Percentiles rank a stretch among this genome's conserved stretches.
phyloP scores from a whole-genome alignment of 345 rosid genomes.

The Erysimum cheiranthoides region DNA sequence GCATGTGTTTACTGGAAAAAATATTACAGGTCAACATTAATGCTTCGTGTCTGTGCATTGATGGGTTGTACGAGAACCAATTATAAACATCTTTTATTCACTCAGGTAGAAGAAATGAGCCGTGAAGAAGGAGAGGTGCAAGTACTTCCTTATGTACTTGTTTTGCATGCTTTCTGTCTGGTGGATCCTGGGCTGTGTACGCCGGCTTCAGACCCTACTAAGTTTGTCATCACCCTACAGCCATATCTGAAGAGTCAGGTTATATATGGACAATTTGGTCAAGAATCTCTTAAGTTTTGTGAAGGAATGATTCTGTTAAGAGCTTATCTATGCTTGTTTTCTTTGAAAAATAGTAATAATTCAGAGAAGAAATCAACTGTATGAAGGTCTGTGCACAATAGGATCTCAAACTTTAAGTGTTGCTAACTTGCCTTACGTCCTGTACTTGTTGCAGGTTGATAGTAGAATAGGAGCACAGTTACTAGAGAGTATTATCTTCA shows the following conservation, averaged over 20 bases:
- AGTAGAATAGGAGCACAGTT: constrained; percentile 81
- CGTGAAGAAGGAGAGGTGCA: constrained; percentile 65
- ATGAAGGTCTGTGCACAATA: constrained; percentile 12
- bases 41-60: constrained; percentile 19
- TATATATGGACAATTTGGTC: constrained; percentile 28
- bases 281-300: constrained; percentile 28
- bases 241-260: constrained; percentile 99
- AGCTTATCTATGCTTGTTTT: constrained; percentile 32
- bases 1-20: constrained; percentile 93
- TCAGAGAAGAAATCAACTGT: constrained; percentile 13
- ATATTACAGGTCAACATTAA: constrained; percentile 80
- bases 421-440: constrained; percentile 27
- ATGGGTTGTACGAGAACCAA: constrained; percentile 33
- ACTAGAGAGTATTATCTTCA: constrained; percentile 92
- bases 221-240: constrained; percentile 90
- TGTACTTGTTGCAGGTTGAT: constrained; percentile 73
- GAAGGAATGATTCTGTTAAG: constrained; percentile 25
- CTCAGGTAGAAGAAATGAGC: constrained; percentile 89
- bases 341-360: constrained; percentile 23
- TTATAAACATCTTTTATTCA: constrained; percentile 28
- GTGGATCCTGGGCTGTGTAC: constrained; percentile 95
- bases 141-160: constrained; percentile 83
- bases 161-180: constrained; percentile 89
- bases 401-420: constrained; percentile 22
- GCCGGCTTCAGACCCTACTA: constrained; percentile 92